A percentile compares a stretch with the other conserved stretches of the same genome.
Conservation (phyloP, 768 basidiomycete species). For the Tylopilus felleus region DNA sequence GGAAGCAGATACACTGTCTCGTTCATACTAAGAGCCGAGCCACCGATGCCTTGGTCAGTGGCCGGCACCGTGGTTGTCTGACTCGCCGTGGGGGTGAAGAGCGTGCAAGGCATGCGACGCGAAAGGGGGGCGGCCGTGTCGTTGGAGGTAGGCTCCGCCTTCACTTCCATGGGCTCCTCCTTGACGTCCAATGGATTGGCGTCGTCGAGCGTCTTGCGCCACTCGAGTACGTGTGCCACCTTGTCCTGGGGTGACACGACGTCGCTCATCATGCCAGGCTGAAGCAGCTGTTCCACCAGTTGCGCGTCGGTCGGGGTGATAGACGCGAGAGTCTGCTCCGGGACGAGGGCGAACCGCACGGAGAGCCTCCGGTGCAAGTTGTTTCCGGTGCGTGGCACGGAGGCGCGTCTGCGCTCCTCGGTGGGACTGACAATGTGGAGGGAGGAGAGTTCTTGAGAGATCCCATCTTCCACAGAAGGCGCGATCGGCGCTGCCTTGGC, state of each 20-base stretch:
- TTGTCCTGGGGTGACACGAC: constrained; percentile 24
- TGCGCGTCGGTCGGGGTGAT: constrained; percentile 46
- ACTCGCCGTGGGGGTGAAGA: constrained; percentile 46
- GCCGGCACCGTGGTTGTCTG: constrained; percentile 23
- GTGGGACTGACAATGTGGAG: constrained; percentile 38
- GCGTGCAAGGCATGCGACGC: constrained; percentile 55
- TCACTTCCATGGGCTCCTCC: constrained; percentile 29
- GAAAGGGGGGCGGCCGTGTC: constrained; percentile 16
- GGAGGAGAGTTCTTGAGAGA: constrained; percentile 45
- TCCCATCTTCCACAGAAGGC: constrained; percentile 21
- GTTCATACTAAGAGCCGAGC: constrained; percentile 22
- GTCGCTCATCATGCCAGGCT: constrained; percentile 40
- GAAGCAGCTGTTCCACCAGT: constrained; percentile 43
- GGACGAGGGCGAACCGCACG: constrained; percentile 29
- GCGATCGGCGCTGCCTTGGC: neutral
- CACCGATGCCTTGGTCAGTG: constrained; percentile 34
- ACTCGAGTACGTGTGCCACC: constrained; percentile 26
- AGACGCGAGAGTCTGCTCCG: constrained; percentile 47
- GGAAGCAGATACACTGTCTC: constrained; percentile 26
- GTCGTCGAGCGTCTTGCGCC: constrained; percentile 34
- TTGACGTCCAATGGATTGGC: constrained; percentile 31
- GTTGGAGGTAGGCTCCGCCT: neutral
- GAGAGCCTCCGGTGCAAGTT: constrained; percentile 26
- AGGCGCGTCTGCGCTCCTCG: constrained; percentile 13
- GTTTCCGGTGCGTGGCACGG: constrained; percentile 3